These are phyloP conservation scores for Ceratobasidium sp. DNA, from an alignment of 1,284 basidiomycete species.

Conservation along the genomic window DNA sequence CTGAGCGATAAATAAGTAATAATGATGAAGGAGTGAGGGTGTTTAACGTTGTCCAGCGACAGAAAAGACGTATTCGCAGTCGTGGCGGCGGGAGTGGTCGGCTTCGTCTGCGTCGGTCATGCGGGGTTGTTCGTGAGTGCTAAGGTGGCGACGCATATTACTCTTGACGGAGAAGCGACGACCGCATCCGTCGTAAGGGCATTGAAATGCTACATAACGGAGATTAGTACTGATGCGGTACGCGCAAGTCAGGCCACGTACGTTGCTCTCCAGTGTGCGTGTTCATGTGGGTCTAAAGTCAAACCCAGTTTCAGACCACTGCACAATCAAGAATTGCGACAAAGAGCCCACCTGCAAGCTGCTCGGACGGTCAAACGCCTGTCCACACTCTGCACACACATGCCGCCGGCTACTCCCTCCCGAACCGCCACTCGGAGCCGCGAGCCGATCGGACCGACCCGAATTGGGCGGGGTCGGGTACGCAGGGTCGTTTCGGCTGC, in stretches of 20 bases:
- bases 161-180: constrained; percentile 86
- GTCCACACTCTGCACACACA: constrained; percentile 81
- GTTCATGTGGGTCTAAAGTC: constrained; percentile 79
- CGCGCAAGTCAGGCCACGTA: constrained; percentile 1
- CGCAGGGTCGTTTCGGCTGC: constrained; percentile 22
- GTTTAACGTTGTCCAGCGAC: constrained; percentile 17
- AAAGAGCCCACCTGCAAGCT: constrained; percentile 73
- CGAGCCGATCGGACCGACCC: constrained; percentile 4
- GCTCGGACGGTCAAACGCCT: constrained; percentile 83
- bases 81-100: background rate
- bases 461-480: constrained; percentile 42
- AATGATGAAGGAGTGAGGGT: background rate
- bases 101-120: constrained; percentile 39
- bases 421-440: background rate
- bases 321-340: background rate
- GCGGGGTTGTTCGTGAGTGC: constrained; percentile 68
- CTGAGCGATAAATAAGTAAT: constrained; percentile 31
- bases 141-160: constrained; percentile 87
- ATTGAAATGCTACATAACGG: constrained; percentile 72
- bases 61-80: constrained; percentile 28
- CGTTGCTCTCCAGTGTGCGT: constrained; percentile 88
- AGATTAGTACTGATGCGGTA: constrained; percentile 41
- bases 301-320: constrained; percentile 25
- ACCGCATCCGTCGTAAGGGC: constrained; percentile 79
- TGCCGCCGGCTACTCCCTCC: constrained; percentile 62